phyloP scores from a whole-genome alignment of 1,139 yeast genomes.

The Lodderomyces elongisporus region DNA sequence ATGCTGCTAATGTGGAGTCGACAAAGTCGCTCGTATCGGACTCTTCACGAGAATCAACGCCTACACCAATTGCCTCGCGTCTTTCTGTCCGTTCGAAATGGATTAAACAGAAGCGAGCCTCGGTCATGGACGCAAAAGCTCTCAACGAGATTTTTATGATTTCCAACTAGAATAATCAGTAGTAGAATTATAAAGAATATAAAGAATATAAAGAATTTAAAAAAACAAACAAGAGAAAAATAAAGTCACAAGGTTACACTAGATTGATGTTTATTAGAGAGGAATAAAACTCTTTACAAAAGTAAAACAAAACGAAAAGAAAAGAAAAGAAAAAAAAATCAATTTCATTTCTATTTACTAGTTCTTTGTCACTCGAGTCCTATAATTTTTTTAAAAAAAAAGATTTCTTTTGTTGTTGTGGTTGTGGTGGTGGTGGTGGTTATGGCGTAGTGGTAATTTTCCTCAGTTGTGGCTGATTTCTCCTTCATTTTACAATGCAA shows the following conservation, averaged over 20 bases:
- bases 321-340: not conserved
- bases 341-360: not conserved
- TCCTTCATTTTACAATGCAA: constrained; percentile 1
- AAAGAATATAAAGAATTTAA: constrained; percentile 21
- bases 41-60: constrained; percentile 22
- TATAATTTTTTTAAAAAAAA: no score
- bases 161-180: no score
- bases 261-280: no score
- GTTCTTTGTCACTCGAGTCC: no score
- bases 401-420: no score
- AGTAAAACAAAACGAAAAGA: not conserved
- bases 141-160: constrained; percentile 92
- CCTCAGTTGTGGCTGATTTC: no score
- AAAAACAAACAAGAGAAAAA: constrained; percentile 1
- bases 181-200: no score
- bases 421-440: no score
- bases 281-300: no score
- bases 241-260: no score
- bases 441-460: no score
- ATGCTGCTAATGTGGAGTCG: not conserved
- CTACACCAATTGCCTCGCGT: constrained; percentile 49
- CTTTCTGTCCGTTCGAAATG: constrained; percentile 78
- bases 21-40: constrained; percentile 18
- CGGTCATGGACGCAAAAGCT: constrained; percentile 84
- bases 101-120: constrained; percentile 85